phyloP scores from a whole-genome alignment of 192 early-diverging fungal genomes.

The Backusella luteola region DNA sequence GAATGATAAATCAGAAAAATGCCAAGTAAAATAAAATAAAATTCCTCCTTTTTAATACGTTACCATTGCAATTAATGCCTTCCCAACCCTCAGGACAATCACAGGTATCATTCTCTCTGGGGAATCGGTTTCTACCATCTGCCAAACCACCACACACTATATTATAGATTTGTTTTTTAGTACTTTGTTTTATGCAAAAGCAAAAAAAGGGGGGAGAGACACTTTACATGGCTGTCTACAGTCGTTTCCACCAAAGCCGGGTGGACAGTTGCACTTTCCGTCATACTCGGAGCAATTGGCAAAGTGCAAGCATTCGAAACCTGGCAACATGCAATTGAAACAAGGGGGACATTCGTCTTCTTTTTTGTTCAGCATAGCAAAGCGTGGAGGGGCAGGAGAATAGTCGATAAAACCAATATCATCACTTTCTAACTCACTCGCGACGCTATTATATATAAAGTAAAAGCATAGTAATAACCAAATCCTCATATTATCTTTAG shows the following conservation, averaged over 20 bases:
- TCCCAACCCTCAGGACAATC: constrained; percentile 86
- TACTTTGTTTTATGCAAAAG: background rate
- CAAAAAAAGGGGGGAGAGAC: background rate
- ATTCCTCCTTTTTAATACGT: background rate
- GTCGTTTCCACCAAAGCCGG: constrained; percentile 80
- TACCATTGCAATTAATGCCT: constrained; percentile 93
- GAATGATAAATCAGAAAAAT: background rate
- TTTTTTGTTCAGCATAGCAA: background rate
- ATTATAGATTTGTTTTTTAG: background rate
- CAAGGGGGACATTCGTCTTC: constrained; percentile 67
- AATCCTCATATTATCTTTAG: background rate
- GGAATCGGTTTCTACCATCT: constrained; percentile 59
- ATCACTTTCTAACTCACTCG: background rate
- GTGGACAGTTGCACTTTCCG: constrained; percentile 72
- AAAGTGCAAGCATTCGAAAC: constrained; percentile 72
- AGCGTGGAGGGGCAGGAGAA: background rate
- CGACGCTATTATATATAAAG: background rate
- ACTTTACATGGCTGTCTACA: constrained; percentile 67
- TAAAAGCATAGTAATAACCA: constrained; percentile 1
- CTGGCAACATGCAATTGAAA: constrained; percentile 82
- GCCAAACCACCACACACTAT: constrained; percentile 74
- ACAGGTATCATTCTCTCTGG: constrained; percentile 57
- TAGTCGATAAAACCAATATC: constrained; percentile 1
- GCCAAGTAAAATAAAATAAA: background rate
- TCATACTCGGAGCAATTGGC: constrained; percentile 71